phyloP scores from a whole-genome alignment of 139 green algal genomes.

The Chlorella sp. region DNA sequence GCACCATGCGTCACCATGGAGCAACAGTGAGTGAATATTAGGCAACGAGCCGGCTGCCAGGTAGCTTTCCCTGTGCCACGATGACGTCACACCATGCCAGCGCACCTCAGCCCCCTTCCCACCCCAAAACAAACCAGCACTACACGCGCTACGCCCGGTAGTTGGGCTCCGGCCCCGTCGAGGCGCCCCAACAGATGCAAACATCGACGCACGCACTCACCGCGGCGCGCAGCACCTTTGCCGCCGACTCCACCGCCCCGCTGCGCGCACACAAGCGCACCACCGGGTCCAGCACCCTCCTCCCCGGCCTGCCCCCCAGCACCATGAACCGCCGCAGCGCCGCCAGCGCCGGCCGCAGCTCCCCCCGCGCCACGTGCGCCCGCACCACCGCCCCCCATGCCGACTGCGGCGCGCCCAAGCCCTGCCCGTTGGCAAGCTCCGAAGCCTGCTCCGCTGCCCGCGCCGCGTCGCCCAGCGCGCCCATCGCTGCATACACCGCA shows the following conservation, averaged over 20 bases:
- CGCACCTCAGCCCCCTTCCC: too few relatives aligned
- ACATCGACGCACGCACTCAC: too few relatives aligned
- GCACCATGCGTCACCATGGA: too few relatives aligned
- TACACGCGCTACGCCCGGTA: too few relatives aligned
- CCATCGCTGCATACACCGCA: slow-evolving; percentile 34
- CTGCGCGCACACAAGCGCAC: slow-evolving; percentile 31
- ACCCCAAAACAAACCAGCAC: too few relatives aligned
- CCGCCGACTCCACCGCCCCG: slow-evolving; percentile 28
- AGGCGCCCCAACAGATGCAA: too few relatives aligned
- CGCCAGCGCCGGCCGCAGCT: slow-evolving; percentile 24
- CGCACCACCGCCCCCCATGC: slow-evolving; percentile 37
- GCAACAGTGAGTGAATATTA: too few relatives aligned
- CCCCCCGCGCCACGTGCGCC: slow-evolving; percentile 28
- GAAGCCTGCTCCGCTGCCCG: slow-evolving; percentile 18
- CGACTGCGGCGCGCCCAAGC: slow-evolving; percentile 31
- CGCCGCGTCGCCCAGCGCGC: slow-evolving; percentile 48
- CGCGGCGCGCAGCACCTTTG: slow-evolving; percentile 58
- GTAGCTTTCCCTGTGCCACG: too few relatives aligned
- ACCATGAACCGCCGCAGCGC: slow-evolving; percentile 44
- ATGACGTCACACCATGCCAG: too few relatives aligned
- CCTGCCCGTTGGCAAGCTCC: slow-evolving; percentile 17
- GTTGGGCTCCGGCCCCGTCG: too few relatives aligned
- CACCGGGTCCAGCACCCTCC: slow-evolving; percentile 51
- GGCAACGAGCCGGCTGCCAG: too few relatives aligned
- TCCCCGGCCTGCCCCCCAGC: slow-evolving; percentile 39